Conservation (phyloP, 2,329 filamentous ascomycete genomes). For the Colletotrichum karsti region DNA sequence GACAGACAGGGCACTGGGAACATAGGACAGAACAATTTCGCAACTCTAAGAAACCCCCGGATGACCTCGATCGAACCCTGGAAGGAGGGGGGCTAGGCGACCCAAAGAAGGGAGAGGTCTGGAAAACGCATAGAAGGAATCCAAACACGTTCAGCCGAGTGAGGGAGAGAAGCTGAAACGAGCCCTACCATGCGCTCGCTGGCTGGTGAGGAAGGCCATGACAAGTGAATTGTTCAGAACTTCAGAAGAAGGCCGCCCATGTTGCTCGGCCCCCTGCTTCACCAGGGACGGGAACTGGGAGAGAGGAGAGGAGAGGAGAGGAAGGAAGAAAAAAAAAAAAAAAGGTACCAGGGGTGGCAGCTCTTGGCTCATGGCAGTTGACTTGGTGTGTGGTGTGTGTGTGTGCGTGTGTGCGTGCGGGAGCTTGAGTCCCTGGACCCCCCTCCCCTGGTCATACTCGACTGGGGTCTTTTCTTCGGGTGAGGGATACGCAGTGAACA, state of each 20-base stretch:
- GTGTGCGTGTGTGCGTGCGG: conserved; percentile 10
- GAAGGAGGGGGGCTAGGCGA: conserved; percentile 36
- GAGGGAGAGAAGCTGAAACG: conserved; percentile 52
- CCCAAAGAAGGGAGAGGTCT: conserved; percentile 37
- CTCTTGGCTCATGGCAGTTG: conserved; percentile 30
- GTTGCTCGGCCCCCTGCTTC: conserved; percentile 22
- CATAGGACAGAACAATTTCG: conserved; percentile 39
- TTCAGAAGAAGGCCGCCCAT: conserved; percentile 33
- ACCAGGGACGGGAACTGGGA: conserved; percentile 12
- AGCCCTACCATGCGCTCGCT: conserved; percentile 49
- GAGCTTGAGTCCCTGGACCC: conserved; percentile 19
- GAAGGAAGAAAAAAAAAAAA: conserved; percentile 16
- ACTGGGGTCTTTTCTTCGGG: conserved; percentile 17
- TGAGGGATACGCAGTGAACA: conserved; percentile 13
- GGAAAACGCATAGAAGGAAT: conserved; percentile 50
- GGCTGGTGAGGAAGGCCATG: conserved; percentile 45
- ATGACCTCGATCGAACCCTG: conserved; percentile 36
- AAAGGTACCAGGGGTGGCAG: conserved; percentile 23
- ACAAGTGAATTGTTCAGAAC: conserved; percentile 45
- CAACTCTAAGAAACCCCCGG: conserved; percentile 37
- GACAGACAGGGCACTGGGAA: conserved; percentile 41
- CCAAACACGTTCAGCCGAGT: conserved; percentile 46
- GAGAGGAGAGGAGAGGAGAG: conserved; percentile 8
- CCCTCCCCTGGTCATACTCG: conserved; percentile 1
- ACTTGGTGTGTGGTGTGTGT: conserved; percentile 13